Conservation (phyloP, 1,284 basidiomycete species). For the Sanghuangporus sanghuang region DNA sequence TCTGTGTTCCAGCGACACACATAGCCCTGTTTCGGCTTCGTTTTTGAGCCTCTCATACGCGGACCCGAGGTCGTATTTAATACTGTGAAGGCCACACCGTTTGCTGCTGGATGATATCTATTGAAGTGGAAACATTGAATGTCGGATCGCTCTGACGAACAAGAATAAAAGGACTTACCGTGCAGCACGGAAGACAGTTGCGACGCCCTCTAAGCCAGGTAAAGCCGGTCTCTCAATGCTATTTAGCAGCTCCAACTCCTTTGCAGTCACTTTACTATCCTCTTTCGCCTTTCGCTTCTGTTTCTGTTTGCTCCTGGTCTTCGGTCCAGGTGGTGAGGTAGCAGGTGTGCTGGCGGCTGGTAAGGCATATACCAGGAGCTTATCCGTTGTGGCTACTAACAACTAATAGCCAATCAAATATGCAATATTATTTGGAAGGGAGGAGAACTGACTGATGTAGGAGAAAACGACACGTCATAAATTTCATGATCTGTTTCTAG, state of each 20-base stretch:
- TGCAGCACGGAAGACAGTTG: conserved; percentile 66
- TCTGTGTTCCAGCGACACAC: conserved; percentile 61
- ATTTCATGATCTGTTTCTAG: conserved; percentile 60
- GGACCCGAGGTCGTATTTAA: conserved; percentile 62
- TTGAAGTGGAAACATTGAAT: neutral
- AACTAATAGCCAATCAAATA: conserved; percentile 36
- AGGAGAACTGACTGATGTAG: conserved; percentile 33
- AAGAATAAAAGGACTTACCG: conserved; percentile 37
- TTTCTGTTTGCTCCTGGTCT: conserved; percentile 35
- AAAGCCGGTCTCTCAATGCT: conserved; percentile 52
- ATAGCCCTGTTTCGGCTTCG: conserved; percentile 51
- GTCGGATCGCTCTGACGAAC: neutral
- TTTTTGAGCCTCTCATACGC: conserved; percentile 43
- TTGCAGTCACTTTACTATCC: conserved; percentile 9
- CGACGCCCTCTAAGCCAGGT: conserved; percentile 40
- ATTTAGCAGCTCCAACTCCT: conserved; percentile 40
- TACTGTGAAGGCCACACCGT: conserved; percentile 61
- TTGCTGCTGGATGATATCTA: conserved; percentile 57
- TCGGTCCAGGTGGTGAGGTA: conserved; percentile 14
- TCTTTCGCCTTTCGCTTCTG: conserved; percentile 37
- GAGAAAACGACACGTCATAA: conserved; percentile 69
- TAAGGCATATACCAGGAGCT: conserved; percentile 57
- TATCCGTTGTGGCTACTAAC: conserved; percentile 57
- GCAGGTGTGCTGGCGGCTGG: conserved; percentile 20
- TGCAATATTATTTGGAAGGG: conserved; percentile 5